Evolutionary conservation across 202 grass and related monocot genomes (phyloP).

Genomic region (Elaeis oleifera): DNA sequence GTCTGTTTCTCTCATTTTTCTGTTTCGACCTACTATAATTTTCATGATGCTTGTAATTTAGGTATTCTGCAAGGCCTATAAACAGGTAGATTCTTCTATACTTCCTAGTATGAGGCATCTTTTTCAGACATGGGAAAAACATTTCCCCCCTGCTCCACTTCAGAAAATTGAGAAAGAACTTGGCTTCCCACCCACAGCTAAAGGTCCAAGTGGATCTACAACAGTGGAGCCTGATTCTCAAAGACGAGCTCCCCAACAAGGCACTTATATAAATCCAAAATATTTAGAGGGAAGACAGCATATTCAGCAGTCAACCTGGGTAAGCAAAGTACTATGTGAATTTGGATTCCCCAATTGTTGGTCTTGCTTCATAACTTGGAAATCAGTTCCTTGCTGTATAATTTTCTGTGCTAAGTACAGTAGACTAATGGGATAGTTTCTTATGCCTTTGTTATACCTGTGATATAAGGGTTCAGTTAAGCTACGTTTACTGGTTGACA

Average conservation of each 20-base stretch:
- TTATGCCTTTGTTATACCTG: too few relatives aligned
- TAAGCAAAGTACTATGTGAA: not conserved
- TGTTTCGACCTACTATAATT: too few relatives aligned
- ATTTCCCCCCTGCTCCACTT: conserved; percentile 58
- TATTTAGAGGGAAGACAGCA: conserved; percentile 85
- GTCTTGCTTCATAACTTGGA: not conserved
- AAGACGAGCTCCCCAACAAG: conserved; percentile 48
- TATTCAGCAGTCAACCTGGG: conserved; percentile 37
- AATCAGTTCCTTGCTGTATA: too few relatives aligned
- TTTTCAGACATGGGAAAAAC: conserved; percentile 96
- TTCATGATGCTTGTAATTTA: conserved; percentile 5
- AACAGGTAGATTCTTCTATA: conserved; percentile 67
- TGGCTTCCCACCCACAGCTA: conserved; percentile 55
- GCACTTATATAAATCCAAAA: conserved; percentile 97
- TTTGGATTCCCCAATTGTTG: not conserved
- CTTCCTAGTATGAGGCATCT: conserved; percentile 97
- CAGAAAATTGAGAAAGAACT: conserved; percentile 89
- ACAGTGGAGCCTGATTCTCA: conserved; percentile 56
- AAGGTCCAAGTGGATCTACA: conserved; percentile 47
- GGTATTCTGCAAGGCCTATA: conserved; percentile 99
- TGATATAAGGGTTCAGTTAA: too few relatives aligned
- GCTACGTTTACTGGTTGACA: too few relatives aligned
- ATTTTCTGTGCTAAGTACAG: too few relatives aligned
- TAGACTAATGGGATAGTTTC: too few relatives aligned
- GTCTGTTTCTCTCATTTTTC: too few relatives aligned